Conservation (phyloP, 768 basidiomycete species). For the Lactifluus pinguis region DNA sequence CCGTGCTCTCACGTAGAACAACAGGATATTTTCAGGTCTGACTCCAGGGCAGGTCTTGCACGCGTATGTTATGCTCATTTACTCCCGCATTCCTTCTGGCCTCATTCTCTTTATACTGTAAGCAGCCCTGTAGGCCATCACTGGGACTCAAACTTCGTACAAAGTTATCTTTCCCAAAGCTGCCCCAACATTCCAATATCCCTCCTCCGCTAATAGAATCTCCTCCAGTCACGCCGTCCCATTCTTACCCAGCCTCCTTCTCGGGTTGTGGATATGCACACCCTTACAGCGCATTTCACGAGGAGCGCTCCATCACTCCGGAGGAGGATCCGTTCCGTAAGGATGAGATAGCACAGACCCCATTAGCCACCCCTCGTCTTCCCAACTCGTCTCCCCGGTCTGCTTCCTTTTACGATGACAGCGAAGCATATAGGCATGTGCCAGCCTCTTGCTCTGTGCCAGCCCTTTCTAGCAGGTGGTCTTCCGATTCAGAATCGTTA, state of each 20-base stretch:
- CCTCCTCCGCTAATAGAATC: background rate
- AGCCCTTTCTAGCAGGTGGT: constrained; percentile 4
- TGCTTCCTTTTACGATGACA: background rate
- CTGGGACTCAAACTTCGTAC: constrained; percentile 2
- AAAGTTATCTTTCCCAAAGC: constrained; percentile 6
- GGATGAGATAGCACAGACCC: background rate
- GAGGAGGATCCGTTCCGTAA: constrained; percentile 20
- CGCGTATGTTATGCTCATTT: background rate
- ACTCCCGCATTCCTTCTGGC: background rate
- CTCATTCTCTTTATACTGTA: background rate
- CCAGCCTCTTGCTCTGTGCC: constrained; percentile 2
- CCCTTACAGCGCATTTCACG: background rate
- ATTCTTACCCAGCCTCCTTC: background rate
- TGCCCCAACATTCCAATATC: background rate
- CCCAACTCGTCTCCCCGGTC: background rate
- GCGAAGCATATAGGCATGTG: background rate
- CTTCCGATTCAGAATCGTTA: constrained; percentile 1
- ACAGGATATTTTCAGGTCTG: background rate
- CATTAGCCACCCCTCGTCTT: background rate
- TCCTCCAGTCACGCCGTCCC: constrained; percentile 2
- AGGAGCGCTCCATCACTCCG: constrained; percentile 14
- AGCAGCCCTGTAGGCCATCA: constrained; percentile 1
- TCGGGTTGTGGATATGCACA: background rate
- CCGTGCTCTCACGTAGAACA: background rate
- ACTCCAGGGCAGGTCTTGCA: background rate